Percentiles rank a stretch among this genome's conserved stretches.
These are phyloP conservation scores for Calcarisporium arbuscula DNA, from an alignment of 2,329 filamentous ascomycete species.

Conservation along the genomic window DNA sequence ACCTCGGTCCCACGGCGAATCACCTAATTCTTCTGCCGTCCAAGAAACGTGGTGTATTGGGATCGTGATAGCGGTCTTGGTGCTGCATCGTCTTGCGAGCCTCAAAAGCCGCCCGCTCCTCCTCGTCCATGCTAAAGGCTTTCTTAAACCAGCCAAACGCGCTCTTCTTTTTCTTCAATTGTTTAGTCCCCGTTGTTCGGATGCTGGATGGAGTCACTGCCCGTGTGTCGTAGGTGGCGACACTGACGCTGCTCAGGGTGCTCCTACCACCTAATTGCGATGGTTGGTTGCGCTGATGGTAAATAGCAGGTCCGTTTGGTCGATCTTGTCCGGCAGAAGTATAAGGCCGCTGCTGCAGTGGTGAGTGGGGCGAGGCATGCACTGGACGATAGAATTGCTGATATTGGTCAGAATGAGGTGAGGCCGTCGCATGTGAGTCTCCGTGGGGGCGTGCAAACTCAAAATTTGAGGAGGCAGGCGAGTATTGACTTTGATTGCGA, in stretches of 20 bases:
- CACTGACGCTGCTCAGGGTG: slow-evolving; percentile 49
- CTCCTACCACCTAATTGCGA: slow-evolving; percentile 50
- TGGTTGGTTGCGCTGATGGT: slow-evolving; percentile 38
- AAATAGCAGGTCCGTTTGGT: slow-evolving; percentile 12
- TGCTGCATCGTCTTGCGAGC: slow-evolving; percentile 42
- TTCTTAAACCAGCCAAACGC: slow-evolving; percentile 65
- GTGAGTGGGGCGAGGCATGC: slow-evolving; percentile 56
- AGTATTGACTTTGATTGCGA: no score
- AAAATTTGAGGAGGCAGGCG: no score
- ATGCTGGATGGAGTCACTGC: slow-evolving; percentile 19
- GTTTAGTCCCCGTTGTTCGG: slow-evolving; percentile 24
- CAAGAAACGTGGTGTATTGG: slow-evolving; percentile 45
- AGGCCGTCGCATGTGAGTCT: slow-evolving; percentile 19
- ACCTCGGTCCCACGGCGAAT: slow-evolving; percentile 2
- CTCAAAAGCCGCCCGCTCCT: slow-evolving; percentile 55
- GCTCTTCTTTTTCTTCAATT: slow-evolving; percentile 60
- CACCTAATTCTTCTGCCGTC: slow-evolving; percentile 45
- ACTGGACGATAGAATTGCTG: slow-evolving; percentile 56
- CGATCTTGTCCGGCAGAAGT: slow-evolving; percentile 32
- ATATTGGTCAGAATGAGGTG: slow-evolving; percentile 29
- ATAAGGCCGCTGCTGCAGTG: slow-evolving; percentile 53
- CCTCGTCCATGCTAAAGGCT: slow-evolving; percentile 58
- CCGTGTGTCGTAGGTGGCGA: slow-evolving; percentile 36
- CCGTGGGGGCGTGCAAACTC: no score
- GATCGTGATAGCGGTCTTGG: slow-evolving; percentile 43